A percentile compares a stretch with the other conserved stretches of the same genome.
phyloP scores from a whole-genome alignment of 2,329 filamentous ascomycete species.

The Fusarium bulbicola region DNA sequence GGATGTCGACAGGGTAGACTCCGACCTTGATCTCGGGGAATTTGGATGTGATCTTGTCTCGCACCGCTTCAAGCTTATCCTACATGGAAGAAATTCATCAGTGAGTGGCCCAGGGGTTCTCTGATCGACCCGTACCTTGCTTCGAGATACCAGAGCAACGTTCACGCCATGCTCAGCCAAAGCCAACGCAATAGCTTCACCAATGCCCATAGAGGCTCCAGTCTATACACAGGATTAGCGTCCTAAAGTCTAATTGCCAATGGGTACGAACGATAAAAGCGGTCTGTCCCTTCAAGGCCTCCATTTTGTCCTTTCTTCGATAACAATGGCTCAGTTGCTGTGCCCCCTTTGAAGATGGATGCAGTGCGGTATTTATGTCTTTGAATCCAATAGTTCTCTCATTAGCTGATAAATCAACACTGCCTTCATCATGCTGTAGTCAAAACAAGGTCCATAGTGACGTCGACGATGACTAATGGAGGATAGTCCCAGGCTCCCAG shows the following conservation, averaged over 20 bases:
- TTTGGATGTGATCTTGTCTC: neutral
- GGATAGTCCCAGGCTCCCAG: neutral
- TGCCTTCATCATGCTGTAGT: rapidly evolving
- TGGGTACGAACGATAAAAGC: neutral
- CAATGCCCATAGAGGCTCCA: slow-evolving; percentile 21
- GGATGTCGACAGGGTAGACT: neutral
- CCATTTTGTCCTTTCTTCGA: neutral
- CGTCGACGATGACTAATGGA: neutral
- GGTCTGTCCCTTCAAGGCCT: neutral
- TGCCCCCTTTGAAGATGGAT: no score
- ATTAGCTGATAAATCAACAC: neutral
- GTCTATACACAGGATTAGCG: neutral
- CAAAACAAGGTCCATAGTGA: neutral
- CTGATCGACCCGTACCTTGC: neutral
- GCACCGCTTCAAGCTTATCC: neutral
- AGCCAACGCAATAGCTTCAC: neutral
- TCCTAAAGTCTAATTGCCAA: rapidly evolving
- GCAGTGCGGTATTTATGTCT: neutral
- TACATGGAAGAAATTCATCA: neutral
- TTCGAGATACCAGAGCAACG: neutral
- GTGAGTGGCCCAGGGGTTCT: rapidly evolving
- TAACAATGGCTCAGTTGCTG: rapidly evolving
- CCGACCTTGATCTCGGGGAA: neutral
- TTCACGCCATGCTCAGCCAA: slow-evolving; percentile 1
- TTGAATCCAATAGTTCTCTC: rapidly evolving